These are phyloP conservation scores for Protomyces gravidus DNA, from an alignment of 1,139 yeast species.

Conservation along the genomic window DNA sequence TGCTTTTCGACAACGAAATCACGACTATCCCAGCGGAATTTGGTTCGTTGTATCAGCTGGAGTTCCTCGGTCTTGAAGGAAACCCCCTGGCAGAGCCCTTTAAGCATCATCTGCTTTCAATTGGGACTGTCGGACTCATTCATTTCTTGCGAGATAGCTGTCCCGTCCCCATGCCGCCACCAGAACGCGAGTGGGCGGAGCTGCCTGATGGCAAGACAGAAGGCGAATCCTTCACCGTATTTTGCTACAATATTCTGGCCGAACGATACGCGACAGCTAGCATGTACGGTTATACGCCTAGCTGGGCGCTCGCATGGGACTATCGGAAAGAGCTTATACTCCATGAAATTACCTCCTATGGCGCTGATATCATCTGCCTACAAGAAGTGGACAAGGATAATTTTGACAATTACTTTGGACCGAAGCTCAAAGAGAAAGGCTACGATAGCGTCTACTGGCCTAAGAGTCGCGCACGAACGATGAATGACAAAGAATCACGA, in stretches of 20 bases:
- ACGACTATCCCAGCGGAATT: slow-evolving; percentile 72
- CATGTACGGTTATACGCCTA: slow-evolving; percentile 89
- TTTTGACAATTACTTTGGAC: slow-evolving; percentile 80
- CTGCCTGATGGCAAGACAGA: slow-evolving; percentile 38
- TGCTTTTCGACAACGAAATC: slow-evolving; percentile 81
- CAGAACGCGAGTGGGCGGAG: slow-evolving; percentile 67
- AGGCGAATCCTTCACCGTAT: slow-evolving; percentile 57
- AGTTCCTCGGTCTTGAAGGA: slow-evolving; percentile 88
- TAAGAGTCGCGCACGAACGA: slow-evolving; percentile 88
- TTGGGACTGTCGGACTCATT: slow-evolving; percentile 81
- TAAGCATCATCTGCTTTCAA: slow-evolving; percentile 66
- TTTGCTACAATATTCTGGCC: slow-evolving; percentile 87
- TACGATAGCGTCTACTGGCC: slow-evolving; percentile 78
- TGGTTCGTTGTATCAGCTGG: slow-evolving; percentile 79
- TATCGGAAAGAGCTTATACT: slow-evolving; percentile 72
- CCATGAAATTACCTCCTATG: slow-evolving; percentile 61
- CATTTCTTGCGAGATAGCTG: slow-evolving; percentile 76
- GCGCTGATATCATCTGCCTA: slow-evolving; percentile 77
- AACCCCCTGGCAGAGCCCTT: slow-evolving; percentile 70
- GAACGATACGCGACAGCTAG: slow-evolving; percentile 92
- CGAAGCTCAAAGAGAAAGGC: slow-evolving; percentile 65
- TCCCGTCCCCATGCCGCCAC: slow-evolving; percentile 60
- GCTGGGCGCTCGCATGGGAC: slow-evolving; percentile 97
- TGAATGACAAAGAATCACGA: slow-evolving; percentile 75
- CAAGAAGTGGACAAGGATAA: slow-evolving; percentile 93